Base-by-base conservation (phyloP, 345 rosid species). In the Salix arbutifolia region DNA sequence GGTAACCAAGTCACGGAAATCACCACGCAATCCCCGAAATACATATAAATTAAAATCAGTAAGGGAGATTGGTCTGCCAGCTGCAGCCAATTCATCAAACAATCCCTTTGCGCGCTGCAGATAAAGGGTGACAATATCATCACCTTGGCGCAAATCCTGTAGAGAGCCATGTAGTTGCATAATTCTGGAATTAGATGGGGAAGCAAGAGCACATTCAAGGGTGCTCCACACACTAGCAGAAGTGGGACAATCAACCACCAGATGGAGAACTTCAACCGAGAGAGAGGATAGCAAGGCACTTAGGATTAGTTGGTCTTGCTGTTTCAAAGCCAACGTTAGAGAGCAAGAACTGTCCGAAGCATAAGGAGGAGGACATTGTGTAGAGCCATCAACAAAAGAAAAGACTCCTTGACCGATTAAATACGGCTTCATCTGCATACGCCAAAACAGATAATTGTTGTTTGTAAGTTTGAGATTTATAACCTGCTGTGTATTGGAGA, bases 261-360 rank as follows among this genome's bases (percentile, higher is more conserved):
- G n/a, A 50, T 50, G 8, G 5, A 50, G 8, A 50, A 50, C 56
- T 1, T 50, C 8, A 50, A 5, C n/a, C 1, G 0, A 50, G 1
- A 50, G 2, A 50, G 8, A 50, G 3, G 56, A 50, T 0, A 50
- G 1, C 6, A 18, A 0, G 1, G 56, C 56, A 50, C n/a, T 50
- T 17, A 50, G 9, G 3, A 50, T 18, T 1, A 50, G n/a, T 0
- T 50, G n/a, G 9, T 50, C 21, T 50, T 50, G n/a, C 3, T 50
- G 21, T 18, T 50, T 50, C 56, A 0, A 18, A 5, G n/a, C 35
- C 6, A 0, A 33, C 35, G 0, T 0, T 0, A 31, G 0, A 0
- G 35, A 5, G 6, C 6, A 5, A 4, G 35, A 0, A 0, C 35
- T 33, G 6, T 33, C 5, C 6, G 1, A 0, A 0, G 6, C 6